These are phyloP conservation scores for Gracilaria vermiculophylla DNA, from an alignment of 23 red algal genomes.

Conservation along the genomic window DNA sequence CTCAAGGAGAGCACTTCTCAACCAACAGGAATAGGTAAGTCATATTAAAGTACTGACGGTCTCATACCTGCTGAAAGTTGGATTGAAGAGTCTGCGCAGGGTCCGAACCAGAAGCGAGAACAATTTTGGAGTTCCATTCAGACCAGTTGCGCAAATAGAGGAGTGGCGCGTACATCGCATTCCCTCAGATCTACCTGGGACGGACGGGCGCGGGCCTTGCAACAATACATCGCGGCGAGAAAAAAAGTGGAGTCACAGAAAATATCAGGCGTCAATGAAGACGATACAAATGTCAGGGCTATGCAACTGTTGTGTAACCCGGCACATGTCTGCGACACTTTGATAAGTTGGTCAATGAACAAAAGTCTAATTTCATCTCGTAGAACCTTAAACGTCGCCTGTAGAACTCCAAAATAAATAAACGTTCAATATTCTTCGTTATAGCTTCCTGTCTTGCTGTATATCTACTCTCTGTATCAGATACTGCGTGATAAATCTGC, in stretches of 20 bases:
- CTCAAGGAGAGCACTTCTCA: too few species aligned
- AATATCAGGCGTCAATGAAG: not conserved
- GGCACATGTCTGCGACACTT: conserved; percentile 10
- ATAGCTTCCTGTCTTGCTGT: not conserved
- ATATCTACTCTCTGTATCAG: conserved; percentile 7
- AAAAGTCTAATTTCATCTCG: not conserved
- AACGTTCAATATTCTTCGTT: not conserved
- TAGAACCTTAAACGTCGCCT: not conserved
- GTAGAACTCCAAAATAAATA: conserved; percentile 28
- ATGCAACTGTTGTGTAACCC: conserved; percentile 15
- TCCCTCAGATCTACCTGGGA: not conserved
- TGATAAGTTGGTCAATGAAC: not conserved
- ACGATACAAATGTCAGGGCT: not conserved
- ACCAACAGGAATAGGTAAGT: conserved; percentile 4
- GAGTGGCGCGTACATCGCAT: not conserved
- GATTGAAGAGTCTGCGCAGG: not conserved
- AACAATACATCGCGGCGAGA: conserved; percentile 11
- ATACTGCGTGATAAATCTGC: not conserved
- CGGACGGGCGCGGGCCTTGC: not conserved
- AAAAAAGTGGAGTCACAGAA: not conserved
- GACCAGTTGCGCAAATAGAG: not conserved
- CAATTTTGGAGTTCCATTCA: not conserved
- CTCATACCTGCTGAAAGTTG: not conserved
- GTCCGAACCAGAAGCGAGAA: too few species aligned
- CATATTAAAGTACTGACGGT: not conserved